Percentiles rank a stretch among this genome's conserved stretches.
Evolutionary conservation across 2,329 filamentous ascomycete species (phyloP).

Genomic region (Trichoderma asperellum): DNA sequence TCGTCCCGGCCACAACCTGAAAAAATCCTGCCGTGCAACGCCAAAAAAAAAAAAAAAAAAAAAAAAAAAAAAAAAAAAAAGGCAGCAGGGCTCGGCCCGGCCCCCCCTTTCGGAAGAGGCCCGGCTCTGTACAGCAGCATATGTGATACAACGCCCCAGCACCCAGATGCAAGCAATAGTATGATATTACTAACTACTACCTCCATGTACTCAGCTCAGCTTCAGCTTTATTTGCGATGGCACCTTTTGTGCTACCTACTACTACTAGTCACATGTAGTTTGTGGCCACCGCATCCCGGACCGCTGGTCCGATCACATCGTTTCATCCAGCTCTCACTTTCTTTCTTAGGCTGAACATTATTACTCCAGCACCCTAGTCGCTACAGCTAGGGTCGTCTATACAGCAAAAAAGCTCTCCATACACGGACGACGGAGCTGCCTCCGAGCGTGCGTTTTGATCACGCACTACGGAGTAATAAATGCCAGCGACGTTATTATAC

Average conservation of each 20-base stretch:
- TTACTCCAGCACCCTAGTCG: neutral
- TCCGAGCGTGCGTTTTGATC: too few species aligned
- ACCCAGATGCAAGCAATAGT: neutral
- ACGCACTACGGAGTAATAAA: too few species aligned
- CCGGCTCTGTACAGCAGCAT: neutral
- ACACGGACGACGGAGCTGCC: too few species aligned
- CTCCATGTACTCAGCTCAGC: neutral
- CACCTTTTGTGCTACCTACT: neutral
- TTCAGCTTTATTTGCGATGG: neutral
- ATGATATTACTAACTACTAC: neutral
- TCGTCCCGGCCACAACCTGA: neutral
- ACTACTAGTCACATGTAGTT: neutral
- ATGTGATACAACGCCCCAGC: neutral
- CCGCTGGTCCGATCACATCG: neutral
- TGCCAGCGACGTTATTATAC: neutral
- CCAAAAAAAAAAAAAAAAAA: neutral
- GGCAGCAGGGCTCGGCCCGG: neutral
- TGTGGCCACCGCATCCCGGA: neutral
- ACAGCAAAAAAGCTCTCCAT: too few species aligned
- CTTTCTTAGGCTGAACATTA: neutral
- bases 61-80: neutral
- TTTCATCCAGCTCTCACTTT: neutral
- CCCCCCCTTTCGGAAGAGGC: constrained; percentile 4
- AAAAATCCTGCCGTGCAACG: neutral
- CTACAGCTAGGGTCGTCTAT: too few species aligned